Percentiles rank a stretch among this genome's conserved stretches.
Evolutionary conservation across 164 flowering plant genomes (phyloP).

Genomic region (Echeveria elegans): DNA sequence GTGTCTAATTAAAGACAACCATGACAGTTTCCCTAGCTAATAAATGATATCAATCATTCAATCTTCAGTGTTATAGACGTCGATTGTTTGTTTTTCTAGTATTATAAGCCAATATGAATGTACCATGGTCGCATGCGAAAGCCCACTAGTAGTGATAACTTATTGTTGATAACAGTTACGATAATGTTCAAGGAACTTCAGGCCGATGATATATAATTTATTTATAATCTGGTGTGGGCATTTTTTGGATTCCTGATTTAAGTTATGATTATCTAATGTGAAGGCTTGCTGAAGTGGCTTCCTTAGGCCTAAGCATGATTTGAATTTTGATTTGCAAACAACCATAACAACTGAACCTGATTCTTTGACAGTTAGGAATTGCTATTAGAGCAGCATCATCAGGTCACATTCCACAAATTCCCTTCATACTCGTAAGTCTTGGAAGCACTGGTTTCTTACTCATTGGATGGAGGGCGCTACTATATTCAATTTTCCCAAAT

Average conservation of each 20-base stretch:
- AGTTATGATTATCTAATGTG: not conserved
- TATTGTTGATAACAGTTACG: not conserved
- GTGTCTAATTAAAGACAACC: not conserved
- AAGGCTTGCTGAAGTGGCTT: not conserved
- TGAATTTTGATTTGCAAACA: not conserved
- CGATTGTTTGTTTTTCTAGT: not conserved
- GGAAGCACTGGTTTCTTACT: constrained; percentile 79
- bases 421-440: constrained; percentile 63
- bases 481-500: constrained; percentile 38
- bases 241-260: not conserved
- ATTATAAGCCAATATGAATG: too few species aligned
- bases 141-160: too few species aligned
- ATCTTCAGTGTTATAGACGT: not conserved
- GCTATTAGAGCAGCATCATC: constrained; percentile 45
- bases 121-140: not conserved
- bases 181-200: not conserved
- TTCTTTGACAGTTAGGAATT: constrained; percentile 61
- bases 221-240: not conserved
- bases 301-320: not conserved
- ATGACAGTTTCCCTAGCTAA: not conserved
- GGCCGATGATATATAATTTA: not conserved
- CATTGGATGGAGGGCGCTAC: constrained; percentile 81
- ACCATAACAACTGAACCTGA: not conserved
- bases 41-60: not conserved
- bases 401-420: constrained; percentile 58